A percentile compares a stretch with the other conserved stretches of the same genome.
These are phyloP conservation scores for Alternaria sp. DNA, from an alignment of 2,329 filamentous ascomycete genomes.

Conservation along the genomic window DNA sequence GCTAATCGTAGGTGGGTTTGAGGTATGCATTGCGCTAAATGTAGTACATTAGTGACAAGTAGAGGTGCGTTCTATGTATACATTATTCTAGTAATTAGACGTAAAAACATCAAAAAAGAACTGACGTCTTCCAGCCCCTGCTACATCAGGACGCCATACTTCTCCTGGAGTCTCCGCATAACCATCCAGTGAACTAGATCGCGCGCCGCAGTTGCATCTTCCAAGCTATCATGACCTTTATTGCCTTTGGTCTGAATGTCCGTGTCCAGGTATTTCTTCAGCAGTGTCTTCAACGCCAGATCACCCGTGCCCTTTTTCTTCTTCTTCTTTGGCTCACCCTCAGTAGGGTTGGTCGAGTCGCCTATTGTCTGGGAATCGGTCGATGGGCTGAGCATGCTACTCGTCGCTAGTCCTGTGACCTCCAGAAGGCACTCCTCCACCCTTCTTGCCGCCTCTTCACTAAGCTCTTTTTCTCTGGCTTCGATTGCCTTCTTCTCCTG, in stretches of 20 bases:
- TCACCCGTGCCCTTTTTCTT: slow-evolving; percentile 6
- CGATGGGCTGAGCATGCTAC: not conserved
- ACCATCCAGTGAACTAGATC: slow-evolving; percentile 86
- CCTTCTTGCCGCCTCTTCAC: not conserved
- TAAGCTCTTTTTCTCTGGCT: not conserved
- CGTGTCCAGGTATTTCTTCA: slow-evolving; percentile 79
- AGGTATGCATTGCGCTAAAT: not conserved
- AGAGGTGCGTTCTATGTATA: not conserved
- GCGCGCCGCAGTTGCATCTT: slow-evolving; percentile 86
- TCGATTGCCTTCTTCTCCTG: slow-evolving; percentile 14
- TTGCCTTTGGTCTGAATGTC: slow-evolving; percentile 79
- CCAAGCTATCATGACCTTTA: slow-evolving; percentile 82
- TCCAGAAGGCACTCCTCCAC: not conserved
- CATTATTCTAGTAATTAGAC: not conserved
- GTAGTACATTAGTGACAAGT: not conserved
- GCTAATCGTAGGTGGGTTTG: not conserved
- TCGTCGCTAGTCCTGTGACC: not conserved
- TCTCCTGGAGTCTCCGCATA: slow-evolving; percentile 19
- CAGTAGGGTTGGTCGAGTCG: not conserved
- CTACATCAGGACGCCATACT: not conserved
- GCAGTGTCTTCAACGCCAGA: slow-evolving; percentile 73
- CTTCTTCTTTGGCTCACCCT: slow-evolving; percentile 3
- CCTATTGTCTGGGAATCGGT: not conserved
- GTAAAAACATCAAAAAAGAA: not conserved
- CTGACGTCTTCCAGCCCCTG: not conserved